Evolutionary conservation across 169 alveolate species (phyloP).

Genomic region (Plasmodium vivax): DNA sequence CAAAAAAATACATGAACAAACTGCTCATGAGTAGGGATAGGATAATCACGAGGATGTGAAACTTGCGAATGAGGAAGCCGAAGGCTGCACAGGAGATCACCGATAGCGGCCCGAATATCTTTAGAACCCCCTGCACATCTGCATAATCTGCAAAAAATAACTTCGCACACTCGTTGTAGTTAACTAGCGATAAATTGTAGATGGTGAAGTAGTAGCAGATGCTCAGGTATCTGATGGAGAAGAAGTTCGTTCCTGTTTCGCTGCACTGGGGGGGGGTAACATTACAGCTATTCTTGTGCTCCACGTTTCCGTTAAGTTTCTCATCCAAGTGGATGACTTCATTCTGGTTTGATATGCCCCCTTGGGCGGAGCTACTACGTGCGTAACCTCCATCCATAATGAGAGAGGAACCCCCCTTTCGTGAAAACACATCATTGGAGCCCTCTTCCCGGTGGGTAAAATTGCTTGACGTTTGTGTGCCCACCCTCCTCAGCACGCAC

Average conservation of each 20-base stretch:
- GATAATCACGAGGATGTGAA: slow-evolving; percentile 49
- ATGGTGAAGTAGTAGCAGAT: slow-evolving; percentile 61
- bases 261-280: not conserved
- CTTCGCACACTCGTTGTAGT: slow-evolving; percentile 68
- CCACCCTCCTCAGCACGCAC: not conserved
- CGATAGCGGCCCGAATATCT: slow-evolving; percentile 66
- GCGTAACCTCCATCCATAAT: not conserved
- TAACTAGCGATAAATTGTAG: slow-evolving; percentile 69
- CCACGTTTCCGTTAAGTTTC: not conserved
- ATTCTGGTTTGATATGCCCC: not conserved
- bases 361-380: not conserved
- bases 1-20: slow-evolving; percentile 71
- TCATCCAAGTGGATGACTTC: not conserved
- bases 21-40: slow-evolving; percentile 54
- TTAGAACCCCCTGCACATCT: slow-evolving; percentile 40
- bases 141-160: slow-evolving; percentile 55
- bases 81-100: slow-evolving; percentile 45
- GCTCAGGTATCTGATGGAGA: slow-evolving; percentile 54
- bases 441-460: not conserved
- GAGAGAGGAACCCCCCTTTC: not conserved
- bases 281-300: not conserved
- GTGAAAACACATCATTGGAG: not conserved
- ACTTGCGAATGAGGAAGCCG: slow-evolving; percentile 40
- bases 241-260: slow-evolving; percentile 6
- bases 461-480: not conserved